Evolutionary conservation across 2,329 filamentous ascomycete genomes (phyloP).

Genomic region (Paraphoma sp.): DNA sequence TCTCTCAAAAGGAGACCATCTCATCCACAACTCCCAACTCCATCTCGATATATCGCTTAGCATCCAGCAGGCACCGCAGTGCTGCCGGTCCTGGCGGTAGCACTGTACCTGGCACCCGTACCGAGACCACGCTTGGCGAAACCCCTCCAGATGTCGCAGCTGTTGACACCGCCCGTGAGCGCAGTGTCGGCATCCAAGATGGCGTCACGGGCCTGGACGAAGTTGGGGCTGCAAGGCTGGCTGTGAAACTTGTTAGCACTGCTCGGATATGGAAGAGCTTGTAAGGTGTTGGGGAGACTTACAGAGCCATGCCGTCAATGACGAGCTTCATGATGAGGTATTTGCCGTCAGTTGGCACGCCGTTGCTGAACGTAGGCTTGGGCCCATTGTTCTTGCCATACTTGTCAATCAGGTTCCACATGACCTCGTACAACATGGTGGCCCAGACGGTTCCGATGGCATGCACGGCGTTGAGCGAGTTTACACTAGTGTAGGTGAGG

Average conservation of each 20-base stretch:
- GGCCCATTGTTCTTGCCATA: slow-evolving; percentile 57
- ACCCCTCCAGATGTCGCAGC: slow-evolving; percentile 61
- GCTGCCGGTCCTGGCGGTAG: slow-evolving; percentile 24
- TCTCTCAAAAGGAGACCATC: too few relatives aligned
- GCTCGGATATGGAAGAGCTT: background rate
- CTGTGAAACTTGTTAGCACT: background rate
- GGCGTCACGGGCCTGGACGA: slow-evolving; percentile 61
- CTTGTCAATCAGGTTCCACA: slow-evolving; percentile 66
- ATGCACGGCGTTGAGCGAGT: slow-evolving; percentile 53
- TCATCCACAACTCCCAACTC: too few relatives aligned
- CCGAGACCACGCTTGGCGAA: slow-evolving; percentile 66
- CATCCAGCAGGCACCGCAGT: slow-evolving; percentile 27
- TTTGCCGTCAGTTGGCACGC: slow-evolving; percentile 61
- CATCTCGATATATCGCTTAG: background rate
- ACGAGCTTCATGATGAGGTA: slow-evolving; percentile 63
- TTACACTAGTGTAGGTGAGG: slow-evolving; percentile 55
- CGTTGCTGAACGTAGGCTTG: slow-evolving; percentile 52
- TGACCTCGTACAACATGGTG: slow-evolving; percentile 61
- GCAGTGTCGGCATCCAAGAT: slow-evolving; percentile 63
- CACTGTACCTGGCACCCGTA: slow-evolving; percentile 29
- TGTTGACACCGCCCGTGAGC: slow-evolving; percentile 59
- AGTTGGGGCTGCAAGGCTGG: slow-evolving; percentile 64
- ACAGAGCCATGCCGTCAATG: slow-evolving; percentile 58
- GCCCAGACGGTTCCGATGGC: slow-evolving; percentile 61
- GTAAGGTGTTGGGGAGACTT: background rate